Evolutionary conservation across 352 stramenopile genomes (phyloP).

Genomic region (Globisporangium abappressorium): DNA sequence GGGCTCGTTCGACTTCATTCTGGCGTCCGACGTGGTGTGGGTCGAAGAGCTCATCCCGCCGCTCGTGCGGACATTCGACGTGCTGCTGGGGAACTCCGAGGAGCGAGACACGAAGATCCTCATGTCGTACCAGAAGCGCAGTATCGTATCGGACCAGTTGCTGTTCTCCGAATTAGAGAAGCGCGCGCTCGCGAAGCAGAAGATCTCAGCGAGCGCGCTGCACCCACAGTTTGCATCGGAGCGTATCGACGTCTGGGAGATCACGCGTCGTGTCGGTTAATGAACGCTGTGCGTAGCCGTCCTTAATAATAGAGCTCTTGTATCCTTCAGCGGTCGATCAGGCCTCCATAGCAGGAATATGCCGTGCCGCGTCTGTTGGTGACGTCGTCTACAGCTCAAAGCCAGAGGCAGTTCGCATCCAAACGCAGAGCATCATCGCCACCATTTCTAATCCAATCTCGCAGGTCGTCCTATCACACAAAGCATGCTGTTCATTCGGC

Average conservation of each 20-base stretch:
- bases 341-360: neutral
- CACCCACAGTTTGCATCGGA: conserved; percentile 19
- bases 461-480: conserved; percentile 2
- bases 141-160: conserved; percentile 49
- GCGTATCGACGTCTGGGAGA: conserved; percentile 20
- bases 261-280: conserved; percentile 1
- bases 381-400: neutral
- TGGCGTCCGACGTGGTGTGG: conserved; percentile 92
- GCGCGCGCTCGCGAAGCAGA: conserved; percentile 18
- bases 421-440: neutral
- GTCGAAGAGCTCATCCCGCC: conserved; percentile 83
- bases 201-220: conserved; percentile 12
- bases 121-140: conserved; percentile 75
- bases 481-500: neutral
- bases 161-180: conserved; percentile 52
- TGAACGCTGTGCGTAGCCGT: neutral
- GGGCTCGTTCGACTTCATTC: conserved; percentile 69
- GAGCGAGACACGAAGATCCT: conserved; percentile 36
- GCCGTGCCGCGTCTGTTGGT: neutral
- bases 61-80: conserved; percentile 73
- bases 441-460: neutral
- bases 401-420: neutral
- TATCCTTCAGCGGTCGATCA: neutral
- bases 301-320: neutral
- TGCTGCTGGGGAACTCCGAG: conserved; percentile 38